A percentile compares a stretch with the other conserved stretches of the same genome.
These are phyloP conservation scores for Camellia oleifera DNA, from an alignment of 179 eudicot genomes.

Conservation along the genomic window DNA sequence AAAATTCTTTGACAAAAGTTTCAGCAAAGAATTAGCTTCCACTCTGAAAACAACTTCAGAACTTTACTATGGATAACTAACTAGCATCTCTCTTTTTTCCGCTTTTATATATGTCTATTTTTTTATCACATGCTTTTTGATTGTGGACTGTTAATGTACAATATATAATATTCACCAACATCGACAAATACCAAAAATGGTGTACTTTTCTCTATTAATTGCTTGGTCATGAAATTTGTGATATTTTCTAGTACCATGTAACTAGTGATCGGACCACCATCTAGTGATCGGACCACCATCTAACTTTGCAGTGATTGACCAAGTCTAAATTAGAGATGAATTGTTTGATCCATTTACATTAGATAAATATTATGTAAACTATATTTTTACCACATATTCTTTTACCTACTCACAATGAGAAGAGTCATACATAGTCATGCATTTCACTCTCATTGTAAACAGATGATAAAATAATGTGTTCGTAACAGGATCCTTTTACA, in stretches of 20 bases:
- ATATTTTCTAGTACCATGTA: not conserved
- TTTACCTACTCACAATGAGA: too few relatives aligned
- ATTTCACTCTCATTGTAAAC: too few relatives aligned
- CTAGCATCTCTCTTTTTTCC: slow-evolving; percentile 1
- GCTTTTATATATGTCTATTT: not conserved
- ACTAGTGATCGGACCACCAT: slow-evolving; percentile 6
- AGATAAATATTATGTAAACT: too few relatives aligned
- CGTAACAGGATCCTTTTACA: not conserved
- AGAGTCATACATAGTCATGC: too few relatives aligned
- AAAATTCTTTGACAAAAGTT: not conserved
- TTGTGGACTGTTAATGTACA: too few relatives aligned
- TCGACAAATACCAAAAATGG: not conserved
- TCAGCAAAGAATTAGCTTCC: slow-evolving; percentile 4
- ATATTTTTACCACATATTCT: too few relatives aligned
- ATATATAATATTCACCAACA: too few relatives aligned
- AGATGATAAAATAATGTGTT: too few relatives aligned
- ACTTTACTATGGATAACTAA: not conserved
- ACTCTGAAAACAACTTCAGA: not conserved
- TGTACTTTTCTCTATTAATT: not conserved
- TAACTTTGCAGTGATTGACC: not conserved
- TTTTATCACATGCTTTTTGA: not conserved
- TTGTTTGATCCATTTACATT: not conserved
- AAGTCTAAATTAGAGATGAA: not conserved
- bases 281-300: slow-evolving; percentile 4
- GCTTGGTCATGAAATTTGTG: not conserved